phyloP scores from a whole-genome alignment of 2,329 filamentous ascomycete species.

The Ophiostoma triangulosporum region DNA sequence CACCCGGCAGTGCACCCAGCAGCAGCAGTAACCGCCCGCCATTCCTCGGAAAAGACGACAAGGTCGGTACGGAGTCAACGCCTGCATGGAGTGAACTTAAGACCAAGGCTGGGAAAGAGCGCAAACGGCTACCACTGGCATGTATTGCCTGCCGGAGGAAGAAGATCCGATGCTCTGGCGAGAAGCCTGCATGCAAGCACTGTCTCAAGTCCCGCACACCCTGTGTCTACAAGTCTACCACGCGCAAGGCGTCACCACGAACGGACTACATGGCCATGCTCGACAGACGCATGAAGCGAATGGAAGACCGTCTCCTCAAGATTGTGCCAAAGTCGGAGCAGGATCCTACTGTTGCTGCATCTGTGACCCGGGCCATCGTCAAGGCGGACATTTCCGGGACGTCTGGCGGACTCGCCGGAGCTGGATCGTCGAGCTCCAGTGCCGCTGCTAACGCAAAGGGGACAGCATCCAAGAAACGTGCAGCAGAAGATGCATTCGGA shows the following conservation, averaged over 20 bases:
- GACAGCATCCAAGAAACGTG: slow-evolving; percentile 52
- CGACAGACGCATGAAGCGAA: slow-evolving; percentile 86
- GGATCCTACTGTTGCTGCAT: slow-evolving; percentile 39
- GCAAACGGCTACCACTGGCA: slow-evolving; percentile 80
- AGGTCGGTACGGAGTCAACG: slow-evolving; percentile 33
- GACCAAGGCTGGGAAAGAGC: slow-evolving; percentile 88
- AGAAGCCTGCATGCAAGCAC: slow-evolving; percentile 96
- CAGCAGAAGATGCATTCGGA: slow-evolving; percentile 76
- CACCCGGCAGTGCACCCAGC: slow-evolving; percentile 24
- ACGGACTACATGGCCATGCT: slow-evolving; percentile 99
- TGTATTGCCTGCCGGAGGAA: slow-evolving; percentile 94
- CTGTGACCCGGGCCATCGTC: slow-evolving; percentile 65
- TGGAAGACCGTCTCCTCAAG: slow-evolving; percentile 97
- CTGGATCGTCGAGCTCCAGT: slow-evolving; percentile 25
- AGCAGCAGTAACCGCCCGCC: slow-evolving; percentile 1
- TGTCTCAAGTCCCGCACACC: slow-evolving; percentile 84
- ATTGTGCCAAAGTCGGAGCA: slow-evolving; percentile 80
- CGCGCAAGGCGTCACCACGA: slow-evolving; percentile 80
- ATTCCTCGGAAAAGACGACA: slow-evolving; percentile 36
- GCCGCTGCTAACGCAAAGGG: background rate
- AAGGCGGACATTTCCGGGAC: slow-evolving; percentile 59
- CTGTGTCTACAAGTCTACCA: slow-evolving; percentile 95
- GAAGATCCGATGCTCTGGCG: slow-evolving; percentile 94
- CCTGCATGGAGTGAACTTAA: slow-evolving; percentile 73
- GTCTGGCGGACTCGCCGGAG: slow-evolving; percentile 15